These are phyloP conservation scores for Blastobotrys raffinosifermentans DNA, from an alignment of 1,139 yeast species.

Conservation along the genomic window DNA sequence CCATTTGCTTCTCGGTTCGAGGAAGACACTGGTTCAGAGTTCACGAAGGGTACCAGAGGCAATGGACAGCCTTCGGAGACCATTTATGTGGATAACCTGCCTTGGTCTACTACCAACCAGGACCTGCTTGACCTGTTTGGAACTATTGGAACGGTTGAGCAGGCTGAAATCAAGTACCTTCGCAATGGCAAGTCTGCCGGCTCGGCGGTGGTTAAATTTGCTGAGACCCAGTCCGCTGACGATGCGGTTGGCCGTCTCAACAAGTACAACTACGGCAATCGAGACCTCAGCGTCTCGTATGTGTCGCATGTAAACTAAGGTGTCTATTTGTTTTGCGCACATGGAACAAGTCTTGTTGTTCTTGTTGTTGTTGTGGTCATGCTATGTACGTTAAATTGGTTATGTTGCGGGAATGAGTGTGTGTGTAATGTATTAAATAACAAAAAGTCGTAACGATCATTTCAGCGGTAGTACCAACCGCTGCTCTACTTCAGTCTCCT, in stretches of 20 bases:
- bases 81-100: constrained; percentile 72
- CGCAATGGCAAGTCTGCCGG: constrained; percentile 71
- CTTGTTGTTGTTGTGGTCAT: constrained; percentile 2
- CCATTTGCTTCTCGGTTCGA: constrained; percentile 4
- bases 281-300: constrained; percentile 60
- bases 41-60: constrained; percentile 59
- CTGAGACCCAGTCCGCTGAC: constrained; percentile 61
- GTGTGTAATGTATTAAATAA: constrained; percentile 1
- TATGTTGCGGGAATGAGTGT: constrained; percentile 1
- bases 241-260: constrained; percentile 68
- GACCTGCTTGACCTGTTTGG: constrained; percentile 84
- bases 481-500: constrained; percentile 90
- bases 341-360: constrained; percentile 1
- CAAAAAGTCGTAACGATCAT: neutral
- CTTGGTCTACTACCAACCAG: constrained; percentile 79
- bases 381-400: neutral
- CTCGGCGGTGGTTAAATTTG: constrained; percentile 76
- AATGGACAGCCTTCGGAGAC: constrained; percentile 60
- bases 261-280: constrained; percentile 79
- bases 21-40: constrained; percentile 36
- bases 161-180: constrained; percentile 72
- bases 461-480: constrained; percentile 62
- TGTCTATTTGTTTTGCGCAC: neutral
- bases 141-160: constrained; percentile 69
- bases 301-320: constrained; percentile 31